These are phyloP conservation scores for Cystofilobasidium bisporidii DNA, from an alignment of 768 basidiomycete genomes.

Conservation along the genomic window DNA sequence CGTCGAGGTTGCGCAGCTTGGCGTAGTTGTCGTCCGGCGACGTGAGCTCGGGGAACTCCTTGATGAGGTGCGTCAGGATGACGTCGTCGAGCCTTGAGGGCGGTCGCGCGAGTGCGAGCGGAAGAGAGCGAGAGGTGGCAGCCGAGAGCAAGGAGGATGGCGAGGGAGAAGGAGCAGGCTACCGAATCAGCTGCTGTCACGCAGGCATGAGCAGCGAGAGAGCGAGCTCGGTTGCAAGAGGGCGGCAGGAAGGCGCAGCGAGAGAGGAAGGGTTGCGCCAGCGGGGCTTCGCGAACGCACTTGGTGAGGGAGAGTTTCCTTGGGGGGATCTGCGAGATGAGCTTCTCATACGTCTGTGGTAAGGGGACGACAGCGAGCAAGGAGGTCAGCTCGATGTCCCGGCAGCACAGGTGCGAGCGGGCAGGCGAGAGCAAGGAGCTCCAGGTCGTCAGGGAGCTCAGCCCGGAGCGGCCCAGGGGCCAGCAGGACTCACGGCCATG, in stretches of 20 bases:
- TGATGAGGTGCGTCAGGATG: constrained; percentile 66
- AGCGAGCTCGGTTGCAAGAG: no score
- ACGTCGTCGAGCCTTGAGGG: constrained; percentile 69
- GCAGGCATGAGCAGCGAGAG: no score
- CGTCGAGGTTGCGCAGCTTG: constrained; percentile 57
- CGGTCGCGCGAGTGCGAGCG: not conserved
- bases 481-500: constrained; percentile 61
- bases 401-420: no score
- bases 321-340: constrained; percentile 71
- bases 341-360: constrained; percentile 82
- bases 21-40: constrained; percentile 39
- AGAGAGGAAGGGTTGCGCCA: not conserved
- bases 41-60: constrained; percentile 68
- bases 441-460: not conserved
- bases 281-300: constrained; percentile 42
- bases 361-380: constrained; percentile 1
- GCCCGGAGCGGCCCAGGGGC: no score
- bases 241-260: not conserved
- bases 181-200: not conserved
- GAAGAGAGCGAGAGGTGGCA: not conserved
- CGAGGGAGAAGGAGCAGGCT: not conserved
- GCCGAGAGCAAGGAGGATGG: no score
- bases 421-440: constrained; percentile 16
- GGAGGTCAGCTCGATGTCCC: no score
- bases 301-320: constrained; percentile 69